Percentiles rank a stretch among this genome's conserved stretches.
phyloP scores from a whole-genome alignment of 2,329 filamentous ascomycete genomes.

The Sporothrix variecibatus region DNA sequence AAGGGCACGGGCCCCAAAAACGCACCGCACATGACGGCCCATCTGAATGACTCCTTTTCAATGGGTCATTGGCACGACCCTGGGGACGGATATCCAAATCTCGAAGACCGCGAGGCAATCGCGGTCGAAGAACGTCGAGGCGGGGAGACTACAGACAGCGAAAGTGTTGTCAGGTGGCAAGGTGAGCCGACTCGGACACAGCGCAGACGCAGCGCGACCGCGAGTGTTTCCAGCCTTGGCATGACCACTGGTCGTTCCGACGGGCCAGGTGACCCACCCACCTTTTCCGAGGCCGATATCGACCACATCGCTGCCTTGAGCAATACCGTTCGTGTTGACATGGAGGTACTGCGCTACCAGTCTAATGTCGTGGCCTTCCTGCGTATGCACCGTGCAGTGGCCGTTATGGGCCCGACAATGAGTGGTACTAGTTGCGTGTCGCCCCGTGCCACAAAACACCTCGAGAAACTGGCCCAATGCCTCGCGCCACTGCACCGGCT shows the following conservation, averaged over 20 bases:
- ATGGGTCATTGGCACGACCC: slow-evolving; percentile 82
- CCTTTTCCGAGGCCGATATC: slow-evolving; percentile 51
- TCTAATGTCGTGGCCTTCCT: slow-evolving; percentile 87
- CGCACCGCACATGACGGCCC: slow-evolving; percentile 51
- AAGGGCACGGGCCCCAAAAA: slow-evolving; percentile 24
- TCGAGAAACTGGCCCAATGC: slow-evolving; percentile 67
- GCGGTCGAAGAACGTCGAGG: slow-evolving; percentile 32
- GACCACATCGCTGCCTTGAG: slow-evolving; percentile 60
- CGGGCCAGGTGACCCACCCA: slow-evolving; percentile 18
- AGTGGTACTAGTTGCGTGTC: slow-evolving; percentile 62
- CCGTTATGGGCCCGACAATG: slow-evolving; percentile 38
- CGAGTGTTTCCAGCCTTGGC: neutral
- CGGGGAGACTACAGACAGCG: neutral
- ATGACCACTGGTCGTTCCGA: neutral
- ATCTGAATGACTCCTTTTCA: slow-evolving; percentile 81
- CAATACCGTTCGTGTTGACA: slow-evolving; percentile 62
- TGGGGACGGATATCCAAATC: slow-evolving; percentile 70
- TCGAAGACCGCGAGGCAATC: slow-evolving; percentile 60
- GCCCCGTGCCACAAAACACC: slow-evolving; percentile 75
- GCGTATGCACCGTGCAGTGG: slow-evolving; percentile 82
- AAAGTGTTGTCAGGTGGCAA: slow-evolving; percentile 27
- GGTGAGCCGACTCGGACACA: slow-evolving; percentile 34
- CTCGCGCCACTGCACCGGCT: slow-evolving; percentile 81
- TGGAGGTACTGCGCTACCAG: slow-evolving; percentile 80
- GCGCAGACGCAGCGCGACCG: neutral